These are phyloP conservation scores for Phycomyces nitens DNA, from an alignment of 192 early-diverging fungal genomes.

Conservation along the genomic window DNA sequence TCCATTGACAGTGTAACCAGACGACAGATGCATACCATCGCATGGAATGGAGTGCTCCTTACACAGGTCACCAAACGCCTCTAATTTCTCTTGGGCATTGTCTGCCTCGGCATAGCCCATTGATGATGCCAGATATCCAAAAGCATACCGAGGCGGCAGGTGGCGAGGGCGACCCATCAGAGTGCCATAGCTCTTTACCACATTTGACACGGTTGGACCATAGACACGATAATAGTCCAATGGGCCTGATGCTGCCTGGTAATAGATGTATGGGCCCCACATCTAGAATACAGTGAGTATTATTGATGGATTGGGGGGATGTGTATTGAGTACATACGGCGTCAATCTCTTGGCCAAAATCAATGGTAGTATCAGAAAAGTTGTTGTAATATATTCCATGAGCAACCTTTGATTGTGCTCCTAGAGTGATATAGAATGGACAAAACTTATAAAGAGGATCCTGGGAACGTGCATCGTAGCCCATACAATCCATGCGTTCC, in stretches of 20 bases:
- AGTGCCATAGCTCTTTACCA: constrained; percentile 35
- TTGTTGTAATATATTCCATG: constrained; percentile 59
- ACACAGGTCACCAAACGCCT: constrained; percentile 39
- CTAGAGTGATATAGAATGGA: constrained; percentile 49
- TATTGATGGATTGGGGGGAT: neutral
- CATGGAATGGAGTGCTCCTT: constrained; percentile 48
- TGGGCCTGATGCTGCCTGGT: constrained; percentile 33
- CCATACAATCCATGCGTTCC: constrained; percentile 51
- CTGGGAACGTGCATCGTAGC: constrained; percentile 48
- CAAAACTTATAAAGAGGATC: constrained; percentile 62
- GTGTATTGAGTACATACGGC: constrained; percentile 18
- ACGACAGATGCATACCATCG: constrained; percentile 56
- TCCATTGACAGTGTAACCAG: constrained; percentile 51
- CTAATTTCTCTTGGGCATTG: constrained; percentile 49
- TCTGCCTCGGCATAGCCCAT: constrained; percentile 64
- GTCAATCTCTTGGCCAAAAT: constrained; percentile 46
- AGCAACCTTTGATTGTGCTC: constrained; percentile 20
- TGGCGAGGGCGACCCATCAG: constrained; percentile 43
- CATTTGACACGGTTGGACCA: constrained; percentile 39
- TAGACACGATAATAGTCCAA: constrained; percentile 43
- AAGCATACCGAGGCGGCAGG: constrained; percentile 45
- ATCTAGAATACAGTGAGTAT: constrained; percentile 18
- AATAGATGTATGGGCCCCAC: constrained; percentile 50
- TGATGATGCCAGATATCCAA: constrained; percentile 57
- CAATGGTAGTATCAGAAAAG: constrained; percentile 40